A percentile compares a stretch with the other conserved stretches of the same genome.
These are phyloP conservation scores for Chrysosphaeria jannelii DNA, from an alignment of 2,329 filamentous ascomycete genomes.

Conservation along the genomic window DNA sequence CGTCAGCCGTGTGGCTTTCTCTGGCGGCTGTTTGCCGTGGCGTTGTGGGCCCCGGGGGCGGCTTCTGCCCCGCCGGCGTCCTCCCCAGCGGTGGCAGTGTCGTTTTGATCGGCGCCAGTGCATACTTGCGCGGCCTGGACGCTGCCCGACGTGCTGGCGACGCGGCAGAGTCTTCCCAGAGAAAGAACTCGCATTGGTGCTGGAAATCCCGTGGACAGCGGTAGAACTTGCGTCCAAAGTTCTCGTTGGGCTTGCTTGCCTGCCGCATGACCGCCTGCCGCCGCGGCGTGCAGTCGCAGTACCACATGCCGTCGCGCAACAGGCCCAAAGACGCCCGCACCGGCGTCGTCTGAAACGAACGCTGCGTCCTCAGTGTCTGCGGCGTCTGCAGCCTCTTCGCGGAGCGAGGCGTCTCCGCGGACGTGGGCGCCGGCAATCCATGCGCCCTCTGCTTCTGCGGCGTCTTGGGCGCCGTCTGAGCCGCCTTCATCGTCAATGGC, in stretches of 20 bases:
- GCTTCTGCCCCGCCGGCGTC: slow-evolving; percentile 2
- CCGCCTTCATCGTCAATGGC: no score
- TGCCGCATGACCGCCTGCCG: slow-evolving; percentile 9
- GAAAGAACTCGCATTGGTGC: slow-evolving; percentile 13
- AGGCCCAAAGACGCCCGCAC: no score
- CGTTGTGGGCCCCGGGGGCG: slow-evolving; percentile 1
- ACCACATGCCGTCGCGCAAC: slow-evolving; percentile 6
- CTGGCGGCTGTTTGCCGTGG: not conserved
- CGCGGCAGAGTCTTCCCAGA: slow-evolving; percentile 13
- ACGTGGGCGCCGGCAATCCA: no score
- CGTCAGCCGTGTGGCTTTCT: not conserved
- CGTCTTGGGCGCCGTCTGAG: no score
- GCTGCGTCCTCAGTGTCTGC: no score
- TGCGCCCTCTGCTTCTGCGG: no score
- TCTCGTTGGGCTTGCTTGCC: slow-evolving; percentile 11
- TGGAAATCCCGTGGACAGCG: slow-evolving; percentile 9
- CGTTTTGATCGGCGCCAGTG: no score
- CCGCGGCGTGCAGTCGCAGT: slow-evolving; percentile 13
- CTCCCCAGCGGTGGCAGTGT: no score
- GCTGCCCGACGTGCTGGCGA: slow-evolving; percentile 4
- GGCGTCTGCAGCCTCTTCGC: no score
- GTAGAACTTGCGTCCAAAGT: slow-evolving; percentile 14
- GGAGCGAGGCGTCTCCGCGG: no score
- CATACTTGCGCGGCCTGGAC: no score
- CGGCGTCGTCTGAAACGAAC: no score